Evolutionary conservation across 345 rosid genomes (phyloP).

Genomic region (Crucihimalaya himalaica): DNA sequence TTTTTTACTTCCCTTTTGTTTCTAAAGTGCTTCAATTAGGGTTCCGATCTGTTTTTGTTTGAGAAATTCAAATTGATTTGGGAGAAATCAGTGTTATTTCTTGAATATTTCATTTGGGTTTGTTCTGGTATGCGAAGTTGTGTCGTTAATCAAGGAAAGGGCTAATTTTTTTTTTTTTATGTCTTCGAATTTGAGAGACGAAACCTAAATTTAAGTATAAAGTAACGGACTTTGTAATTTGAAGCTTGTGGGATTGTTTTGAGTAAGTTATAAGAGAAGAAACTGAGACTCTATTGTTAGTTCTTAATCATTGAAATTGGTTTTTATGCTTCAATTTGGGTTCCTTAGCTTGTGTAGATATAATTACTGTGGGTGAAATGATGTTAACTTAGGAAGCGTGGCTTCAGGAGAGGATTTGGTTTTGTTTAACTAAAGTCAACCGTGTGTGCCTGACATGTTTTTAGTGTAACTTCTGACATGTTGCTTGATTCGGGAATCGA

Average conservation of each 20-base stretch:
- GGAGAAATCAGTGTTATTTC: not conserved
- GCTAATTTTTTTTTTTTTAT: not conserved
- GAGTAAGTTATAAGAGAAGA: slow-evolving; percentile 6
- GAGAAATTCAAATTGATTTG: not conserved
- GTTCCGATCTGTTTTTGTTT: slow-evolving; percentile 23
- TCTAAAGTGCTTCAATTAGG: slow-evolving; percentile 26
- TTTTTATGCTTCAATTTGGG: not conserved
- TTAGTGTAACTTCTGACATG: slow-evolving; percentile 28
- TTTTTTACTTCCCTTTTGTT: not conserved
- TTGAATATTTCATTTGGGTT: not conserved
- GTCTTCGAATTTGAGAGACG: not conserved
- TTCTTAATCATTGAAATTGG: not conserved
- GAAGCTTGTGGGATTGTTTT: slow-evolving; percentile 2
- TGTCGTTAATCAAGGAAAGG: not conserved
- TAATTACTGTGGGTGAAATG: not conserved
- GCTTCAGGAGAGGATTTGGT: slow-evolving; percentile 26
- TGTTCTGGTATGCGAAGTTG: not conserved
- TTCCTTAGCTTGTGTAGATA: slow-evolving; percentile 13
- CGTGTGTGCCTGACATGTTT: slow-evolving; percentile 32
- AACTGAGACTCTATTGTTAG: not conserved
- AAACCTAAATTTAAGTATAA: not conserved
- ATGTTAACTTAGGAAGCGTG: not conserved
- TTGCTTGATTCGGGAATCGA: slow-evolving; percentile 29
- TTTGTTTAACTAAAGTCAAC: slow-evolving; percentile 38
- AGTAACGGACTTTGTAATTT: not conserved